Base-by-base conservation (phyloP, 805 yeast genomes). In the Candida ovalis region DNA sequence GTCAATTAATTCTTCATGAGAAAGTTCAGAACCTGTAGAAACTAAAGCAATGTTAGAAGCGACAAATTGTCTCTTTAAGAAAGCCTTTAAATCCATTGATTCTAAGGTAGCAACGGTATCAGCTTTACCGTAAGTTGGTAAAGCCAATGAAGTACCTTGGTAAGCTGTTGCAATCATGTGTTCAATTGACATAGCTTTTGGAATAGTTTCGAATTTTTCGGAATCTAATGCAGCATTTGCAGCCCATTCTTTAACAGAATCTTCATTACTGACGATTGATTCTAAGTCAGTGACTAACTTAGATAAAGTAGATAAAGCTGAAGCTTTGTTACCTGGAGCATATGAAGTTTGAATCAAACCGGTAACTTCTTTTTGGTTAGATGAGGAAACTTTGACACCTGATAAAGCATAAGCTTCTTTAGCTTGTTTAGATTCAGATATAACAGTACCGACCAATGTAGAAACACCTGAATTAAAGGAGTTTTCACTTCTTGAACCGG, bases 381-480 rank as follows among this genome's bases (percentile, higher is more conserved):
- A 68, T 27, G 85, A 66, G 40, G 79, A 66, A 48, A 85, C 67
- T 48, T 75, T 63, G 40, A 84, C 79, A 60, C 94, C 95, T 33
- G 73, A 60, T 44, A 72, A 59, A 43, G 68, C 67, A 47, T 66
- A 64, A 32, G 66, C 62, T 33, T 71, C 69, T 22, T 49, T 43
- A 22, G 73, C 61, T 39, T 50, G 44, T 50, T 64, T 60, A 27
- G 71, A 59, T 10, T 65, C 57, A 35, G 68, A 64, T 62, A 85
- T 71, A 22, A 77, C 67, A 51, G 75, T 70, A 64, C 84, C 72
- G 55, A 81, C 73, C 58, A 87, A 70, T 53, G 84, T 78, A 47
- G 92, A 79, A 45, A 84, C 81, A 79, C 96, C 96, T 59, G 87
- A 86, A 74, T 82, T 84, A 79, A 81, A 86, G 40, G 88, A 75